Evolutionary conservation across 768 basidiomycete species (phyloP), one percentile per base, ranked within the genome.

Genomic region (Hygrocybe coccinea): DNA sequence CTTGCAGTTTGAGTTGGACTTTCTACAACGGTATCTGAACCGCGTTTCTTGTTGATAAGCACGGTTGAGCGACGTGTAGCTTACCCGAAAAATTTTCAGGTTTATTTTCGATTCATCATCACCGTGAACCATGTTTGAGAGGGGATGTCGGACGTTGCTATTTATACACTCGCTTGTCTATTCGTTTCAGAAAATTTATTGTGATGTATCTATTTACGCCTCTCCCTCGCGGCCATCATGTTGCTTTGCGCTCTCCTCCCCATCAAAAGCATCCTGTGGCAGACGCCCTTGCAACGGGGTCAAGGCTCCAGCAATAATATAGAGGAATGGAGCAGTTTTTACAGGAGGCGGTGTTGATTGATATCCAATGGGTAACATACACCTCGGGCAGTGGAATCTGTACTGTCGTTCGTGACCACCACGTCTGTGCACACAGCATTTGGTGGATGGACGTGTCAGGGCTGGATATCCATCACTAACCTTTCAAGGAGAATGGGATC

Each of bases 11-110:
- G 84, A 83, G 67, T 29, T 76, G 71, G 62, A 45, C 57, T 69
- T 76, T 81, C 84, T 88, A 89, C 87, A 88, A 89, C 86, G 87
- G 86, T 89, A 89, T 78, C 86, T 89, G 86, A 89, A 71, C 76
- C 69, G 63, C 60, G 60, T 56, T 58, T 61, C 49, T 49, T 60
- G 34, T 39, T 43, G 45, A 25, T 37, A 35, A 50, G 52, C 39
- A 51, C 52, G 52, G 33, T 19, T 33, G 41, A 50, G 55, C 34
- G n/a, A 44, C 36, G 22, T 15, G 8, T 19, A 15, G 29, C 49
- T 50, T 22, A 50, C 19, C 10, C 49, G 7, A n/a, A n/a, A n/a
- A 17, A 22, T 38, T 22, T 25, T 24, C 5, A 25, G 17, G 11
- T 6, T 11, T 5, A 17, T n/a, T 19, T n/a, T n/a, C n/a, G n/a